Percentiles rank a stretch among this genome's conserved stretches.
Evolutionary conservation across 768 basidiomycete species (phyloP).

Genomic region (Mycena galericulata): DNA sequence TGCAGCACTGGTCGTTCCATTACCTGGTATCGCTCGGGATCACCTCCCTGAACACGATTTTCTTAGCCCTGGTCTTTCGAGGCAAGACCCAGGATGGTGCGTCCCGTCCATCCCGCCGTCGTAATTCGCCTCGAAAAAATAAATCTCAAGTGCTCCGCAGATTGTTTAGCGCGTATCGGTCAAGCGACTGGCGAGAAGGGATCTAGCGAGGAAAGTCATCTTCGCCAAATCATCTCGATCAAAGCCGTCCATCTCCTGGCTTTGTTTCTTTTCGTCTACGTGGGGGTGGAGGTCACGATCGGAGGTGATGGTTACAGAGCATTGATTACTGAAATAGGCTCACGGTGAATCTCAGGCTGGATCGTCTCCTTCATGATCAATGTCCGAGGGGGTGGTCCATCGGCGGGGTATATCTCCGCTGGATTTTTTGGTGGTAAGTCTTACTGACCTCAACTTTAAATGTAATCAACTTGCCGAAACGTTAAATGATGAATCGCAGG

Average conservation of each 20-base stretch:
- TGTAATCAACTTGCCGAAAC: not conserved
- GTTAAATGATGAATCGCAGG: conserved; percentile 57
- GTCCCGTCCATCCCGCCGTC: not conserved
- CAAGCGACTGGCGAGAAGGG: conserved; percentile 40
- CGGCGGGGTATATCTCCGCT: conserved; percentile 62
- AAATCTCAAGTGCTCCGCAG: not conserved
- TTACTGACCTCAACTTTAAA: no score
- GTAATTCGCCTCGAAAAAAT: not conserved
- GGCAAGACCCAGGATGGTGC: conserved; percentile 45
- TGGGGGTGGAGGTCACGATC: conserved; percentile 63
- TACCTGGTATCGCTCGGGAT: conserved; percentile 69
- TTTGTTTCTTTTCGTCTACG: conserved; percentile 58
- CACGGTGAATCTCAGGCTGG: no score
- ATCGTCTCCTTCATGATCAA: conserved; percentile 64
- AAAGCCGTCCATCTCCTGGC: conserved; percentile 59
- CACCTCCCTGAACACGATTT: conserved; percentile 52
- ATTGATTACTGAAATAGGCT: no score
- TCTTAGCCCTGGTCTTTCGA: conserved; percentile 42
- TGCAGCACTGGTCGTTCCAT: conserved; percentile 69
- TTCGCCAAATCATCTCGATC: conserved; percentile 59
- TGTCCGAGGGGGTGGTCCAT: conserved; percentile 57
- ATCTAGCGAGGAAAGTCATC: conserved; percentile 46
- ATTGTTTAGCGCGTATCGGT: conserved; percentile 34
- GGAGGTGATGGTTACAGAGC: no score
- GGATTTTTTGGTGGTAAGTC: conserved; percentile 53